Percentiles rank a stretch among this genome's conserved stretches.
phyloP scores from a whole-genome alignment of 2,329 filamentous ascomycete genomes.

The Hymenoscyphus occultus region DNA sequence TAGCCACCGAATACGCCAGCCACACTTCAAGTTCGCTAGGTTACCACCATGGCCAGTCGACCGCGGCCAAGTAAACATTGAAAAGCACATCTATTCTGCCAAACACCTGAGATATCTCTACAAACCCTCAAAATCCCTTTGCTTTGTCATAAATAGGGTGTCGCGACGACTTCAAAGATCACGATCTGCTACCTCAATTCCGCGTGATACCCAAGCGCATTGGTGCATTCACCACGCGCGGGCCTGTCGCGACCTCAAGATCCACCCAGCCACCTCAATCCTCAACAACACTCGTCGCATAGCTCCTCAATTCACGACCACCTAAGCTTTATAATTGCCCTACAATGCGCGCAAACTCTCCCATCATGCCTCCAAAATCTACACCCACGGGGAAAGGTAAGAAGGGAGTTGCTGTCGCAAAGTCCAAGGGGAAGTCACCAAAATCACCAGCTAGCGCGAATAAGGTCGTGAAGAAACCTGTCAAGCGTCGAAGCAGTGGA shows the following conservation, averaged over 20 bases:
- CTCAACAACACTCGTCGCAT: background rate
- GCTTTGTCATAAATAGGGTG: background rate
- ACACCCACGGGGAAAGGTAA: background rate
- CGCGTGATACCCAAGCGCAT: background rate
- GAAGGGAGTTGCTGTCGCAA: background rate
- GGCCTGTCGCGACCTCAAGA: conserved; percentile 5
- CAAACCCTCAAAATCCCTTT: background rate
- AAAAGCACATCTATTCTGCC: background rate
- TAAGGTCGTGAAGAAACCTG: background rate
- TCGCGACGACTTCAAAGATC: background rate
- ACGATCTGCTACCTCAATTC: background rate
- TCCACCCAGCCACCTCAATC: conserved; percentile 10
- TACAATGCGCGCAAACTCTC: background rate
- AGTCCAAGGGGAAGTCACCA: conserved; percentile 1
- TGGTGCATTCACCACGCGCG: background rate
- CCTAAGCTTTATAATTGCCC: background rate
- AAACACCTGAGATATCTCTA: background rate
- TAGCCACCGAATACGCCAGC: background rate
- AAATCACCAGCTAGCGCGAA: background rate
- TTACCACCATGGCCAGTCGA: background rate
- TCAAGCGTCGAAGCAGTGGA: conserved; percentile 3
- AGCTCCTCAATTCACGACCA: background rate
- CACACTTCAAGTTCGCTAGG: background rate
- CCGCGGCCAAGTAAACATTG: background rate
- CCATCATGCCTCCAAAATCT: conserved; percentile 15